These are phyloP conservation scores for Sugiyamaella lignohabitans DNA, from an alignment of 805 yeast genomes.

Conservation along the genomic window DNA sequence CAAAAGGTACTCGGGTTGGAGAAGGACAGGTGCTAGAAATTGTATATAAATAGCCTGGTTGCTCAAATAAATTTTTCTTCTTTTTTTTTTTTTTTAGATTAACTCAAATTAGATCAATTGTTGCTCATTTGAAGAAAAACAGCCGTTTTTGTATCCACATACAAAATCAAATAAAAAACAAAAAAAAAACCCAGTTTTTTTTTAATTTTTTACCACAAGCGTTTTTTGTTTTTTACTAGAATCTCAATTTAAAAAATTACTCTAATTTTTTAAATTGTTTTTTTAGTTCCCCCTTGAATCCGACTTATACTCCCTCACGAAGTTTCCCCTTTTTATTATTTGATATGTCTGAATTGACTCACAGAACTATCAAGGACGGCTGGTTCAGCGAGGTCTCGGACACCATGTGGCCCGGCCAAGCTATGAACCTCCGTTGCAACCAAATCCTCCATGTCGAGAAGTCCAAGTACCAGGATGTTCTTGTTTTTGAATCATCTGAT, in stretches of 20 bases:
- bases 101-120: neutral
- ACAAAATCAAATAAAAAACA: no score
- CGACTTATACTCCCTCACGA: no score
- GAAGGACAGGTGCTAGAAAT: no score
- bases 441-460: constrained; percentile 57
- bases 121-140: no score
- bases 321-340: neutral
- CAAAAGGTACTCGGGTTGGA: no score
- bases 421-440: constrained; percentile 59
- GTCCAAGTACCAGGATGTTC: constrained; percentile 70
- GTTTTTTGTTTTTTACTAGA: neutral
- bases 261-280: no score
- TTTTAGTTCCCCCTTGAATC: no score
- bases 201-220: neutral
- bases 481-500: constrained; percentile 65
- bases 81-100: no score
- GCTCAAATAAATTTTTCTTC: neutral
- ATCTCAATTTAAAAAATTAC: no score
- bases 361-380: constrained; percentile 42
- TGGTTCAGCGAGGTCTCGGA: constrained; percentile 81
- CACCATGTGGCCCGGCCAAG: constrained; percentile 80
- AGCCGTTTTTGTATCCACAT: neutral
- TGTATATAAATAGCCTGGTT: neutral
- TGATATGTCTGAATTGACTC: constrained; percentile 23
- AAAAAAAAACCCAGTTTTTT: neutral